These are phyloP conservation scores for Yarrowia osloensis DNA, from an alignment of 805 yeast genomes.

Conservation along the genomic window DNA sequence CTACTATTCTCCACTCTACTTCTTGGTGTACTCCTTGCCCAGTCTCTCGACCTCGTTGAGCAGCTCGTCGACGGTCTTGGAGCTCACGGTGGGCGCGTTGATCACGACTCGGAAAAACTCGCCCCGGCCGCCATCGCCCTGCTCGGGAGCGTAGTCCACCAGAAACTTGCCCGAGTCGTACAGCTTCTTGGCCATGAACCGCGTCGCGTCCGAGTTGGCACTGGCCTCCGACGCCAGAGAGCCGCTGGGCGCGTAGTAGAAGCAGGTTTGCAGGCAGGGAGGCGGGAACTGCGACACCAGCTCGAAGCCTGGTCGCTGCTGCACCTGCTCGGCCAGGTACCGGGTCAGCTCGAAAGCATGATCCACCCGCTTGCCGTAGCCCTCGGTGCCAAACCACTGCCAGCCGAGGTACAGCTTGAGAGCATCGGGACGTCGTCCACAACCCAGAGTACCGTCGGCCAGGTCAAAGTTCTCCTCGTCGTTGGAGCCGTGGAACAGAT, in stretches of 20 bases:
- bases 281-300: slow-evolving; percentile 62
- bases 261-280: slow-evolving; percentile 82
- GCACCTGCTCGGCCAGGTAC: slow-evolving; percentile 57
- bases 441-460: slow-evolving; percentile 90
- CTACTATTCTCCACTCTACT: background rate
- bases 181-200: slow-evolving; percentile 60
- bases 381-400: slow-evolving; percentile 73
- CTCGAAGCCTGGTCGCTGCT: slow-evolving; percentile 49
- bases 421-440: slow-evolving; percentile 84
- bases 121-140: slow-evolving; percentile 52
- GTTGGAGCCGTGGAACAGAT: slow-evolving; percentile 66
- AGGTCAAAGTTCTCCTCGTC: slow-evolving; percentile 63
- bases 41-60: slow-evolving; percentile 46
- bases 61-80: slow-evolving; percentile 50
- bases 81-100: slow-evolving; percentile 63
- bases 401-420: slow-evolving; percentile 76
- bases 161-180: slow-evolving; percentile 67
- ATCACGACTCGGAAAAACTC: slow-evolving; percentile 85
- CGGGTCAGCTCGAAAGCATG: slow-evolving; percentile 68
- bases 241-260: slow-evolving; percentile 61
- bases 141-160: slow-evolving; percentile 75
- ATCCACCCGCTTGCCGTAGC: slow-evolving; percentile 66
- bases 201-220: slow-evolving; percentile 57
- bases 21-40: slow-evolving; percentile 38
- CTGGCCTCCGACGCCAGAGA: slow-evolving; percentile 40